Evolutionary conservation across 1,284 basidiomycete species (phyloP), one percentile per base, ranked within the genome.

Genomic region (Leccinum olivaceoglutinosum): DNA sequence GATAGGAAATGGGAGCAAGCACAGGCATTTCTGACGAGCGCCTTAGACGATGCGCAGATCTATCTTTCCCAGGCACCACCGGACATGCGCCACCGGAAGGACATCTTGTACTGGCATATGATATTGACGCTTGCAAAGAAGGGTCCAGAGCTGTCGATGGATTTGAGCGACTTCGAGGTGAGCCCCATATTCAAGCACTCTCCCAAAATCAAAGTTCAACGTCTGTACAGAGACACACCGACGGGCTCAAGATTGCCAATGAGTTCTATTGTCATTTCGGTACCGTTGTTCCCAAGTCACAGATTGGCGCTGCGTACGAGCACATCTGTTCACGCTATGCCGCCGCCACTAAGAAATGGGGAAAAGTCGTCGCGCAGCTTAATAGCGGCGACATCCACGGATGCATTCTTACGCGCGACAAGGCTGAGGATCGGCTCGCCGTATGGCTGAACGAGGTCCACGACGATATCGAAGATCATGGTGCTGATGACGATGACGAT

Each of bases 61-160:
- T 87, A 81, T 68, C 75, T 85, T 2, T 70, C 76, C 1, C 74
- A 82, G 55, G 85, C 84, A 0, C 84, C 86, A 0, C 85, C 86
- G 4, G 85, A 87, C 68, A 81, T 81, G 59, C 75, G 83, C 32
- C 78, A 85, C 66, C 83, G 85, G 80, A 80, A 79, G 70, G 80
- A 77, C 38, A 78, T 85, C 9, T 67, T 82, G 11, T 82, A 83
- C 68, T 85, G 85, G 84, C 80, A 80, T 65, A 80, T 85, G 25
- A 67, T 86, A 18, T 73, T 85, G 25, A 80, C 78, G 6, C 71
- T 86, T 16, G 73, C 78, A 4, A 72, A 83, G 41, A 78, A 78
- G 46, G 84, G 84, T 9, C 76, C 80, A 0, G 78, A 82, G 44
- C 68, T 85, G 39, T 81, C 78, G 60, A 62, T 71, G 0, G 78